Evolutionary conservation across 1,139 yeast genomes (phyloP).

Genomic region (Arxiozyma telluris): DNA sequence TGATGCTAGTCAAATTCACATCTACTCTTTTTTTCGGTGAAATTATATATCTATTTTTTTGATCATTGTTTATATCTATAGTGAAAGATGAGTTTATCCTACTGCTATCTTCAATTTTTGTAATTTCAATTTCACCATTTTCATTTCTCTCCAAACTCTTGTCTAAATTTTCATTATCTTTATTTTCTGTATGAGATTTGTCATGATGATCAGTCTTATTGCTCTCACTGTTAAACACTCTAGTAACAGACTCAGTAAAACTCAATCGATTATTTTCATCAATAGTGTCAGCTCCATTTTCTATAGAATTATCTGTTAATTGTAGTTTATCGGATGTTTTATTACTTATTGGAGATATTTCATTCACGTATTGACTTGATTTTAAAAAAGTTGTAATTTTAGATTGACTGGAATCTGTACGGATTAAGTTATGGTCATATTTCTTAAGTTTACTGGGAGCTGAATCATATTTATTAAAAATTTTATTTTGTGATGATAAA

Average conservation of each 20-base stretch:
- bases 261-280: background rate
- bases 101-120: background rate
- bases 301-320: background rate
- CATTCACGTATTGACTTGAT: slow-evolving; percentile 13
- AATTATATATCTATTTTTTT: slow-evolving; percentile 9
- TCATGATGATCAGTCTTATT: background rate
- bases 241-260: background rate
- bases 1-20: slow-evolving; percentile 53
- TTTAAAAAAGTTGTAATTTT: slow-evolving; percentile 42
- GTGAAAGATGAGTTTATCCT: background rate
- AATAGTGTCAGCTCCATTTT: background rate
- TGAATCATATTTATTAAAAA: background rate
- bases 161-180: background rate
- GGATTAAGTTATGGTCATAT: slow-evolving; percentile 57
- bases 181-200: background rate
- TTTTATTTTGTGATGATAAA: background rate
- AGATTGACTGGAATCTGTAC: slow-evolving; percentile 66
- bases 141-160: background rate
- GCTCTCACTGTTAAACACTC: background rate
- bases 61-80: background rate
- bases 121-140: slow-evolving; percentile 2
- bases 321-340: background rate
- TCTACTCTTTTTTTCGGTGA: slow-evolving; percentile 23
- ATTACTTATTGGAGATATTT: background rate
- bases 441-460: slow-evolving; percentile 21